Evolutionary conservation across 176 grass and related monocot species (phyloP).

Genomic region (Stipa capillata): DNA sequence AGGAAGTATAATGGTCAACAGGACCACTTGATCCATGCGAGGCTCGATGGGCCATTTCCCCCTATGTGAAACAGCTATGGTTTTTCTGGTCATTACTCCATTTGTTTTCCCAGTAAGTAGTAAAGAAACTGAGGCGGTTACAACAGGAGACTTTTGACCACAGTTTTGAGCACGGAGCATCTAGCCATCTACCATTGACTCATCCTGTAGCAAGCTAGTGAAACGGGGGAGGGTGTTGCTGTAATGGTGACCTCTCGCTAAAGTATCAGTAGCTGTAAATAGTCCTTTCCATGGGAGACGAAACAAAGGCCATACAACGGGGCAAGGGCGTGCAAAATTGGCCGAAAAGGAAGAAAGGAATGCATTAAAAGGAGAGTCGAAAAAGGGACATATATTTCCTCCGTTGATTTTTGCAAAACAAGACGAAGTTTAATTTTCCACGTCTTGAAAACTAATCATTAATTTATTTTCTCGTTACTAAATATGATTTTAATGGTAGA

Average conservation of each 20-base stretch:
- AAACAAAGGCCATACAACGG: not conserved
- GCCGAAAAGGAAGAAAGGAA: not conserved
- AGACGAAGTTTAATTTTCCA: not conserved
- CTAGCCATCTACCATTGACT: not conserved
- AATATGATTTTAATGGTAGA: too few species aligned
- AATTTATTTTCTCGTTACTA: not conserved
- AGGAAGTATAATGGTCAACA: not conserved
- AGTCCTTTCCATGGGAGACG: not conserved
- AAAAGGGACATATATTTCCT: not conserved
- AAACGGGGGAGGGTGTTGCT: not conserved
- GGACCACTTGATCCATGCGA: not conserved
- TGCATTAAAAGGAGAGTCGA: not conserved
- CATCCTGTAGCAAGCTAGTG: not conserved
- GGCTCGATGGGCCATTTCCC: not conserved
- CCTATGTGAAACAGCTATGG: not conserved
- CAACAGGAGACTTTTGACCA: slow-evolving; percentile 11
- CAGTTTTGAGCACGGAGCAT: not conserved
- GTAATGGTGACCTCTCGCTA: slow-evolving; percentile 3
- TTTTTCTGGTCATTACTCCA: not conserved
- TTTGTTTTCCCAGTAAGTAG: not conserved
- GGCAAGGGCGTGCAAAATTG: not conserved
- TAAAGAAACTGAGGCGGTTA: not conserved
- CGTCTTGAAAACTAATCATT: not conserved
- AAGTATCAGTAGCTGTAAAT: not conserved
- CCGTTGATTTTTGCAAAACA: not conserved